Evolutionary conservation across 2,329 filamentous ascomycete species (phyloP).

Genomic region (Hypoxylon sp.): DNA sequence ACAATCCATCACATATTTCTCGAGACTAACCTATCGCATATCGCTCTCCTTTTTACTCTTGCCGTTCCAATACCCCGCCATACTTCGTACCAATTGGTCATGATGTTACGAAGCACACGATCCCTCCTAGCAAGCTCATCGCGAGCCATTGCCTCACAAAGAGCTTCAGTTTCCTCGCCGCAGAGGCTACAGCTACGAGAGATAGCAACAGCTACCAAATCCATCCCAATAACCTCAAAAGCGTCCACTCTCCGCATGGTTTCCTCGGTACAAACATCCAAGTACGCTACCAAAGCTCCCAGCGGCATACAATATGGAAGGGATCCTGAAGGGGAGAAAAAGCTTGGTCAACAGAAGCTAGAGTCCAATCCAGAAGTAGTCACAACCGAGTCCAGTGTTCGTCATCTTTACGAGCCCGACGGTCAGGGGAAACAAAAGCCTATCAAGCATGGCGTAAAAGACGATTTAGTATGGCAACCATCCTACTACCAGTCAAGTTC

Average conservation of each 20-base stretch:
- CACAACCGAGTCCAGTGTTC: conserved; percentile 66
- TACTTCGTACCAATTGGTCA: conserved; percentile 2
- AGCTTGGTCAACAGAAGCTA: conserved; percentile 67
- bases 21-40: not conserved
- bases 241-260: conserved; percentile 11
- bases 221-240: conserved; percentile 11
- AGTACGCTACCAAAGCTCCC: conserved; percentile 47
- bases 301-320: conserved; percentile 52
- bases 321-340: conserved; percentile 68
- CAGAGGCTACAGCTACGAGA: conserved; percentile 6
- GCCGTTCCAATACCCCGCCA: not conserved
- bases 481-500: not conserved
- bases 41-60: not conserved
- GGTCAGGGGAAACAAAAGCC: conserved; percentile 41
- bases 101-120: conserved; percentile 48
- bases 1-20: not conserved
- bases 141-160: conserved; percentile 33
- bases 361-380: conserved; percentile 70
- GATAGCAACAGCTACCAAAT: conserved; percentile 6
- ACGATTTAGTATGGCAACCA: conserved; percentile 65
- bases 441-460: conserved; percentile 54
- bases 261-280: conserved; percentile 42
- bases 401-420: conserved; percentile 60
- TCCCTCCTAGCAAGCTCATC: conserved; percentile 41
- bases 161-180: conserved; percentile 24